A percentile compares a stretch with the other conserved stretches of the same genome.
Evolutionary conservation across 805 yeast species (phyloP).

Genomic region (Nematodospora valgi): DNA sequence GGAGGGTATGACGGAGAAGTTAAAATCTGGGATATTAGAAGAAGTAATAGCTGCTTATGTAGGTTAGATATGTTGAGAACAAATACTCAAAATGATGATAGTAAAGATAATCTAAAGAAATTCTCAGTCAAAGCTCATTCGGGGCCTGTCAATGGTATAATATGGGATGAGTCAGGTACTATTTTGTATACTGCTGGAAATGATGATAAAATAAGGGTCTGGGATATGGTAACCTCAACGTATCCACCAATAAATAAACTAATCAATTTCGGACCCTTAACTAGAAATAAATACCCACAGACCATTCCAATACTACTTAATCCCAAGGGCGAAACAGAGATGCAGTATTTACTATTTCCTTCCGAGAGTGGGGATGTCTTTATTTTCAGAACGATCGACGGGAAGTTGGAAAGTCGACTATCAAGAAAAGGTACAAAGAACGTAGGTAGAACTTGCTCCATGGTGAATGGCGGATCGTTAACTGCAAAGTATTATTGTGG

Average conservation of each 20-base stretch:
- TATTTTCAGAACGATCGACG: conserved; percentile 56
- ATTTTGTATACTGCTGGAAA: conserved; percentile 65
- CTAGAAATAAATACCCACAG: conserved; percentile 57
- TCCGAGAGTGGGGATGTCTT: conserved; percentile 73
- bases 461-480: conserved; percentile 46
- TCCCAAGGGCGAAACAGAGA: conserved; percentile 48
- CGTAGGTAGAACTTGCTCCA: conserved; percentile 46
- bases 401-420: conserved; percentile 59
- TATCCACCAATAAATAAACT: conserved; percentile 54
- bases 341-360: conserved; percentile 63
- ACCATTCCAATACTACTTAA: conserved; percentile 51
- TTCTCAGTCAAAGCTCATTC: conserved; percentile 62
- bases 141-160: conserved; percentile 73
- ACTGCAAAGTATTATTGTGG: conserved; percentile 54
- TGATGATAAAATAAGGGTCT: conserved; percentile 76
- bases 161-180: conserved; percentile 69
- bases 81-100: conserved; percentile 13
- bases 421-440: conserved; percentile 40
- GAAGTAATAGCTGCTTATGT: conserved; percentile 60
- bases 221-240: conserved; percentile 54
- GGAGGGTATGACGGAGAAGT: conserved; percentile 83
- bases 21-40: conserved; percentile 81
- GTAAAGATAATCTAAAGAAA: conserved; percentile 23
- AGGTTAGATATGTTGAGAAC: conserved; percentile 58
- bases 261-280: conserved; percentile 73